phyloP scores from a whole-genome alignment of 106 monocot genomes.

The Dendrobium nobile region DNA sequence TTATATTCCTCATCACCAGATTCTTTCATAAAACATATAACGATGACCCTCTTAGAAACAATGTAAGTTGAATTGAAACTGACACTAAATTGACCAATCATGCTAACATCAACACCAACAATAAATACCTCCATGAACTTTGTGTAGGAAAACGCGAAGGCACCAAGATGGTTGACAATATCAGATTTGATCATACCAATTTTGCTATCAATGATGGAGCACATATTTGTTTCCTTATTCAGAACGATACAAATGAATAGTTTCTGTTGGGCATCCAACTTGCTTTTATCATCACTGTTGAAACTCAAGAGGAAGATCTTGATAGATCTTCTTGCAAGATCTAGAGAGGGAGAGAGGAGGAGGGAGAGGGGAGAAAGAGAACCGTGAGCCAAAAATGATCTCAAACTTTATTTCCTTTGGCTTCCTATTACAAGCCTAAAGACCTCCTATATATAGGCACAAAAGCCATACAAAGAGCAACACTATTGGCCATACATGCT shows the following conservation, averaged over 20 bases:
- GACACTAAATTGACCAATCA: slow-evolving; percentile 74
- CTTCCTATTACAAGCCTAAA: too few relatives aligned
- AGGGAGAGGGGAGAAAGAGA: too few relatives aligned
- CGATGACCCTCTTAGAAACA: slow-evolving; percentile 59
- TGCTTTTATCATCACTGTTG: slow-evolving; percentile 64
- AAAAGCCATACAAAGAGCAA: too few relatives aligned
- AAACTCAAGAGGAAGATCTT: too few relatives aligned
- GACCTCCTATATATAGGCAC: too few relatives aligned
- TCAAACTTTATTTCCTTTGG: too few relatives aligned
- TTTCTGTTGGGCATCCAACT: slow-evolving; percentile 66
- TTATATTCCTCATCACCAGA: too few relatives aligned
- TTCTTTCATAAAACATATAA: slow-evolving; percentile 1
- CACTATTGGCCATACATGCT: too few relatives aligned
- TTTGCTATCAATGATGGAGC: slow-evolving; percentile 59
- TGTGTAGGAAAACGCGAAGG: slow-evolving; percentile 5
- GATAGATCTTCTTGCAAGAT: too few relatives aligned
- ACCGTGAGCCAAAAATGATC: too few relatives aligned
- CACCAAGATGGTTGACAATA: slow-evolving; percentile 67
- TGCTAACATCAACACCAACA: slow-evolving; percentile 69
- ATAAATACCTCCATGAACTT: slow-evolving; percentile 76
- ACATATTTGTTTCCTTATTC: slow-evolving; percentile 54
- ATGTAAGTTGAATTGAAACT: slow-evolving; percentile 37
- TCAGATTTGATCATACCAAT: slow-evolving; percentile 72
- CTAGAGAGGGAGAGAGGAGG: too few relatives aligned
- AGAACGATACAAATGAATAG: slow-evolving; percentile 71